Evolutionary conservation across 2,329 filamentous ascomycete genomes (phyloP).

Genomic region (Monilinia polystroma): DNA sequence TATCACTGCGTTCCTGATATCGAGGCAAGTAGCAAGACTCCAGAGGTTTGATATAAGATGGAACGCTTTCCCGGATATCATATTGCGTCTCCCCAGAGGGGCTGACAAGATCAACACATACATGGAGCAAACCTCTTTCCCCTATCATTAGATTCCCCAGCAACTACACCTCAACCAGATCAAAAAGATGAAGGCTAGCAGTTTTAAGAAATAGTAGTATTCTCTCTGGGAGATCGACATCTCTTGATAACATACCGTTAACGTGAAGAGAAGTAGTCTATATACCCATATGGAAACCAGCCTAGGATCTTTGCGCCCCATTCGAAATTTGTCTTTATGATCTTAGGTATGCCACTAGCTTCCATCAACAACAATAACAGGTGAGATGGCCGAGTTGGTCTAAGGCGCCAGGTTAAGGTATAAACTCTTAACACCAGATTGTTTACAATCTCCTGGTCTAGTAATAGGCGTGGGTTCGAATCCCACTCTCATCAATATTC

Average conservation of each 20-base stretch:
- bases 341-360: accelerated
- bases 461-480: conserved; percentile 19
- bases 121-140: no score
- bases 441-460: conserved; percentile 4
- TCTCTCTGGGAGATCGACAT: no score
- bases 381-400: conserved; percentile 20
- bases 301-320: neutral
- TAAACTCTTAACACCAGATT: neutral
- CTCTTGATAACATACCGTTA: no score
- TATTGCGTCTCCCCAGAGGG: no score
- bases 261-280: neutral
- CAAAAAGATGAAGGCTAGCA: neutral
- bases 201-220: no score
- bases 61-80: no score
- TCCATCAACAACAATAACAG: neutral
- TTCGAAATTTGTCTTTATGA: neutral
- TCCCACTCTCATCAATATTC: conserved; percentile 2
- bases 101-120: no score
- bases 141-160: neutral
- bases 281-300: neutral
- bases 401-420: conserved; percentile 20
- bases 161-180: accelerated
- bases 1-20: neutral
- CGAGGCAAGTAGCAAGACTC: neutral
- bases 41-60: neutral